Base-by-base conservation (phyloP, 192 early-diverging fungal species). In the Coemansia sp. region DNA sequence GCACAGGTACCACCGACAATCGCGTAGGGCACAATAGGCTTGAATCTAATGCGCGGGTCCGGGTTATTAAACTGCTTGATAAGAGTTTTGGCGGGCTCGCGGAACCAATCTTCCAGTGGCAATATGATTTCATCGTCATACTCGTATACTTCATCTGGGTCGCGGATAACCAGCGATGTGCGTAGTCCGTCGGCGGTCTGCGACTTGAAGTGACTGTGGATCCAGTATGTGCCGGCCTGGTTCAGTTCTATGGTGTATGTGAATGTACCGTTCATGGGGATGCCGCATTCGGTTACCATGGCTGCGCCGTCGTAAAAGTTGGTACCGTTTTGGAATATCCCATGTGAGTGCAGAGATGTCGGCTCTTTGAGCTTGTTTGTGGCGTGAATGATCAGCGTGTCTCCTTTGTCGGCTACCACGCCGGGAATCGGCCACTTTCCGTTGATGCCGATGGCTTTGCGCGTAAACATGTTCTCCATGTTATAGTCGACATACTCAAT, bases 141-240 rank as follows among this genome's bases (percentile, higher is more conserved):
- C 62, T 69, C 27, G 74, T 90, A 87, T 15, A 40, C 29, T 18
- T 81, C 74, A 9, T 77, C 31, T n/a, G 87, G 85, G 61, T 86
- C 66, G 38, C 69, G 70, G 67, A 95, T 80, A 47, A 93, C 83
- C 10, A 95, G 69, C 29, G 91, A 82, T 1, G 85, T 84, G 68
- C 90, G 89, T 60, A 94, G 80, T 38, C 93, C 92, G 65, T 95
- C 92, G 27, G 91, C 87, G 62, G 93, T 93, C 72, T 95, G 92
- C 27, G 75, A 84, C 58, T 72, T 81, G 62, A 50, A 85, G 75
- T 94, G 92, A 49, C 87, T 83, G 74, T 95, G 92, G 64, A 91
- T 88, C 93, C 93, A 96, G 85, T 89, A 95, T 24, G 92, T 94
- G 41, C 94, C 93, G 38, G 85, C 74, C 66, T 96, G 93, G 62